These are phyloP conservation scores for Aspergillus ochraceoroseus DNA, from an alignment of 2,329 filamentous ascomycete genomes.

Conservation along the genomic window DNA sequence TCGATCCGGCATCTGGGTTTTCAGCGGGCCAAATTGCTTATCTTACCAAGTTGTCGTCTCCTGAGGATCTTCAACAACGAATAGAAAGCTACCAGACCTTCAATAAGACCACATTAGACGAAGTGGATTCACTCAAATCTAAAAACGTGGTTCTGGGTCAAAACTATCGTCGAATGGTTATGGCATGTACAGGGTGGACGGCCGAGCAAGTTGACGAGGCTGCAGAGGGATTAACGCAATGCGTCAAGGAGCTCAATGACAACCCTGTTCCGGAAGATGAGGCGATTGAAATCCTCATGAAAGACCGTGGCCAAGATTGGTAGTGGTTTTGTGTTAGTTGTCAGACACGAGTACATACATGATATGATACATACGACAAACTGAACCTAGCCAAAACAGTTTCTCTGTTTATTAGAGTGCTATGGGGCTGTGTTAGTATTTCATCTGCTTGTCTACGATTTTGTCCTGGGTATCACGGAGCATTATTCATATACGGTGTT, in stretches of 20 bases:
- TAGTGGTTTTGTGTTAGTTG: conserved; percentile 19
- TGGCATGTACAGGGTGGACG: conserved; percentile 74
- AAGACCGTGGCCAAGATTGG: conserved; percentile 45
- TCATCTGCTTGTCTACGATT: conserved; percentile 4
- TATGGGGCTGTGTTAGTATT: background rate
- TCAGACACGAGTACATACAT: conserved; percentile 12
- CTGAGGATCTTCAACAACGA: conserved; percentile 60
- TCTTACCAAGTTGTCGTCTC: conserved; percentile 53
- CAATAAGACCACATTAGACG: conserved; percentile 61
- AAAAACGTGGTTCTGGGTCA: conserved; percentile 78
- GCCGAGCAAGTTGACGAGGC: conserved; percentile 76
- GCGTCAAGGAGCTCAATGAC: conserved; percentile 75
- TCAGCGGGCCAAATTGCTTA: conserved; percentile 42
- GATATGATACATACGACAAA: conserved; percentile 7
- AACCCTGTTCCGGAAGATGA: conserved; percentile 43
- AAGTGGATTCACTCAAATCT: conserved; percentile 66
- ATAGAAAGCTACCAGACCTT: conserved; percentile 66
- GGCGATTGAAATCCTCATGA: conserved; percentile 45
- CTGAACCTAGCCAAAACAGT: conserved; percentile 1
- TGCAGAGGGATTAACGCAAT: conserved; percentile 72
- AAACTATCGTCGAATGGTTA: conserved; percentile 83
- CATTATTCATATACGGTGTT: conserved; percentile 12
- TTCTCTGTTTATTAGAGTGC: background rate
- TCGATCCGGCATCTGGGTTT: conserved; percentile 41
- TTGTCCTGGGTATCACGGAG: conserved; percentile 5